These are phyloP conservation scores for Emericellopsis cladophorae DNA, from an alignment of 2,329 filamentous ascomycete species.

Conservation along the genomic window DNA sequence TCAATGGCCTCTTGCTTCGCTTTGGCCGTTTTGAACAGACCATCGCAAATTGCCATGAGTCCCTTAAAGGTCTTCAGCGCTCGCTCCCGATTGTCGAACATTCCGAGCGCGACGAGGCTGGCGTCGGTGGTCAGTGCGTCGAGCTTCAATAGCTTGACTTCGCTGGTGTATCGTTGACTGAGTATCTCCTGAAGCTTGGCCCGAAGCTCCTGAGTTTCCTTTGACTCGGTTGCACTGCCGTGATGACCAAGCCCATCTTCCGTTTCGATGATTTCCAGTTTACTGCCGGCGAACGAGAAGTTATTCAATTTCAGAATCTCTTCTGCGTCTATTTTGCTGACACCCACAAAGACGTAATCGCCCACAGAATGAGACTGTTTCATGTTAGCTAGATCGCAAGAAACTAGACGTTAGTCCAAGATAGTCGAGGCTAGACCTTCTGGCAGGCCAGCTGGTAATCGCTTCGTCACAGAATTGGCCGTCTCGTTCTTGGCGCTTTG, in stretches of 20 bases:
- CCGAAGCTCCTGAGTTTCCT: slow-evolving; percentile 47
- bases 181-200: slow-evolving; percentile 60
- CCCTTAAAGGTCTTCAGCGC: slow-evolving; percentile 85
- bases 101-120: slow-evolving; percentile 59
- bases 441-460: not conserved
- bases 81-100: slow-evolving; percentile 58
- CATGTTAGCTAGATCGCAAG: slow-evolving; percentile 41
- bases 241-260: slow-evolving; percentile 22
- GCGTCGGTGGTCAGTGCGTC: slow-evolving; percentile 64
- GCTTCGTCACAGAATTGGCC: too few relatives aligned
- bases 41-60: slow-evolving; percentile 75
- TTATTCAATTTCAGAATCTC: slow-evolving; percentile 56
- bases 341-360: slow-evolving; percentile 56
- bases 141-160: slow-evolving; percentile 67
- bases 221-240: slow-evolving; percentile 30
- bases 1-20: slow-evolving; percentile 68
- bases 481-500: not conserved
- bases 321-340: slow-evolving; percentile 50
- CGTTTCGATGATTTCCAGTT: slow-evolving; percentile 41
- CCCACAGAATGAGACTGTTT: slow-evolving; percentile 57
- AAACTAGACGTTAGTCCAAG: not conserved
- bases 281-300: slow-evolving; percentile 54
- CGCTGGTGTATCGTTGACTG: slow-evolving; percentile 57
- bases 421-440: not conserved
- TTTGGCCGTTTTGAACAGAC: slow-evolving; percentile 57